Base-by-base conservation (phyloP, 225 moss, liverwort and hornwort species). In the Bryoerythrophyllum caledonicum region DNA sequence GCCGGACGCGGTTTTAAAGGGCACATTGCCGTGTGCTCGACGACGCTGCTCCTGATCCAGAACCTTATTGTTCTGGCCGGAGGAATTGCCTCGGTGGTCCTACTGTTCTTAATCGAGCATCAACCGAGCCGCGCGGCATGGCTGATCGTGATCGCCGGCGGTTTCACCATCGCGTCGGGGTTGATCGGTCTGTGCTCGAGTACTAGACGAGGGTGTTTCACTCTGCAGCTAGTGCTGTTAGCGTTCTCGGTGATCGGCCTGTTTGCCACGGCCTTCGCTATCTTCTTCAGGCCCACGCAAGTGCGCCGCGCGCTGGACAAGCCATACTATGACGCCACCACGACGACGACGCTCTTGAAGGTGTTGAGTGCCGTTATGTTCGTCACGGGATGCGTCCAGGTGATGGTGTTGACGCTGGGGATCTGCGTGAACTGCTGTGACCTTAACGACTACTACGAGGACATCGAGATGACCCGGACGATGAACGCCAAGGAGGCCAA, bases 371-470 rank as follows among this genome's bases (percentile, higher is more conserved):
- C 73, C 23, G 34, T 73, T 1, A 61, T 61, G 73, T 73, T 73
- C 46, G 46, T 35, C 23, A 4, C 73, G 73, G 73, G 58, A 4
- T 72, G n/a, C 26, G 60, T 76, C 37, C 78, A 88, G 88, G 58
- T 70, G 16, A 70, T 67, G 41, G 85, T 88, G 63, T 23, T 88
- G 69, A 76, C 80, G 21, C 66, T 88, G 63, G 88, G 88, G 20
- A 80, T 88, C 35, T 88, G 88, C 59, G 88, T 88, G 82, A 88
- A 88, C 81, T 88, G 88, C 76, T 88, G 88, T 48, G 88, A 88
- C 28, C 52, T 88, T 68, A 88, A 88, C 82, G 88, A 88, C 20
- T 85, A 88, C 67, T 88, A 88, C 69, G 85, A 88, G 14, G 88
- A 88, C 6, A 85, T 88, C 52, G 88, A 88, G 81, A 76, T 88